These are phyloP conservation scores for Cephaloascus fragrans DNA, from an alignment of 805 yeast genomes.

Conservation along the genomic window DNA sequence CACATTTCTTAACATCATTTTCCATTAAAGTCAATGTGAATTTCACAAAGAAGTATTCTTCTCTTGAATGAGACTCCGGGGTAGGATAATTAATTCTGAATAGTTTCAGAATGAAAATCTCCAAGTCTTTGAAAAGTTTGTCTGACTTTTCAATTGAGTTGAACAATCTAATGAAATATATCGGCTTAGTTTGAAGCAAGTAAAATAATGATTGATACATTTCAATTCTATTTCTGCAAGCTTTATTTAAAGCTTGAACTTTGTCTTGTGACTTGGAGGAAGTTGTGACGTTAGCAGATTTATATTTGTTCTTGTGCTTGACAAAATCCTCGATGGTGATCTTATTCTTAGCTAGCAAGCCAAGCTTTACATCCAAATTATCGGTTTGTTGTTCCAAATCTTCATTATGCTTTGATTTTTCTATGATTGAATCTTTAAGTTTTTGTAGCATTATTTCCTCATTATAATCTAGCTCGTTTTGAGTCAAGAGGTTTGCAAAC, in stretches of 20 bases:
- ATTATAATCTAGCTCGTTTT: slow-evolving; percentile 62
- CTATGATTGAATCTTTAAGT: slow-evolving; percentile 57
- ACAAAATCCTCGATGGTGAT: slow-evolving; percentile 68
- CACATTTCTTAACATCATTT: slow-evolving; percentile 22
- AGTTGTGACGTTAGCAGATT: slow-evolving; percentile 12
- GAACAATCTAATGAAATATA: slow-evolving; percentile 53
- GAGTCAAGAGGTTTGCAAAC: slow-evolving; percentile 68
- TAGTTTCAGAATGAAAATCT: slow-evolving; percentile 12
- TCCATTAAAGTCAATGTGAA: slow-evolving; percentile 39
- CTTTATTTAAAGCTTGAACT: slow-evolving; percentile 16
- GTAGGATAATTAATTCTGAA: slow-evolving; percentile 22
- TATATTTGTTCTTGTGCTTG: slow-evolving; percentile 26
- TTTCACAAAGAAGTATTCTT: slow-evolving; percentile 58
- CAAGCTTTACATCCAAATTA: slow-evolving; percentile 69
- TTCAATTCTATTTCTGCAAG: slow-evolving; percentile 45
- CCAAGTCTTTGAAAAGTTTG: slow-evolving; percentile 12
- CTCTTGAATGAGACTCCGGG: slow-evolving; percentile 40
- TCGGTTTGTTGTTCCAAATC: slow-evolving; percentile 65
- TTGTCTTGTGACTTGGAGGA: slow-evolving; percentile 15
- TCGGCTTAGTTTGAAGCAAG: slow-evolving; percentile 74
- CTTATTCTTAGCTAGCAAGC: slow-evolving; percentile 68
- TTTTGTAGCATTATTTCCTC: slow-evolving; percentile 64
- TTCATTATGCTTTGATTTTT: slow-evolving; percentile 61
- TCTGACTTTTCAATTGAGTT: slow-evolving; percentile 7
- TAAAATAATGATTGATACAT: slow-evolving; percentile 72